Base-by-base conservation (phyloP, 176 grass and related monocot genomes). In the Oryza meridionalis region DNA sequence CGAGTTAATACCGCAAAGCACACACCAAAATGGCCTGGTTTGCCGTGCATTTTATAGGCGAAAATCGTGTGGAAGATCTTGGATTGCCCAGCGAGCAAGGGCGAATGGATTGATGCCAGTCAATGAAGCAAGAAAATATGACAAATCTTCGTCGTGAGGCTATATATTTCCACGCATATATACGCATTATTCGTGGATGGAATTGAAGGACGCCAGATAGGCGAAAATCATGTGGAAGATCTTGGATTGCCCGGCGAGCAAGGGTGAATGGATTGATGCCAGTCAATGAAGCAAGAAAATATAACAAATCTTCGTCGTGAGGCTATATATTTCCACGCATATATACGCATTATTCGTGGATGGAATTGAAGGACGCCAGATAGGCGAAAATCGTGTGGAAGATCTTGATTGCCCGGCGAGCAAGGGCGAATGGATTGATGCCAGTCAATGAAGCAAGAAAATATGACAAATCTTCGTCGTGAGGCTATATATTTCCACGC, bases 331-430 rank as follows among this genome's bases (percentile, higher is more conserved):
- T 61, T 61, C 21, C 55, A 59, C 17, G 55, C 55, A n/a, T n/a
- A 59, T 22, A 22, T 61, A 22, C 58, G 58, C 17, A 2, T 22
- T 22, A 61, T 55, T 55, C 17, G 8, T 61, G 2, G 7, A 22
- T 61, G 19, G 58, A 61, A 61, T 9, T 10, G 4, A 35, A n/a
- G n/a, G n/a, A n/a, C n/a, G n/a, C n/a, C n/a, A n/a, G n/a, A 68
- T 51, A 80, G 64, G 64, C 27, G 2, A 51, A 68, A 80, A 68
- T 51, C 2, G 10, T 11, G 25, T 35, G 64, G 43, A 80, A 80
- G 33, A 14, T 24, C n/a, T 14, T 22, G 77, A 44, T 51, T 67
- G 4, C 62, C 58, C 19, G 21, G 58, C 8, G 21, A 61, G 58
- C 58, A 61, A 61, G 21, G 58, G 58, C 58, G 7, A 61, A 61